phyloP scores from a whole-genome alignment of 768 basidiomycete species.

The Leccinellum rugosiceps region DNA sequence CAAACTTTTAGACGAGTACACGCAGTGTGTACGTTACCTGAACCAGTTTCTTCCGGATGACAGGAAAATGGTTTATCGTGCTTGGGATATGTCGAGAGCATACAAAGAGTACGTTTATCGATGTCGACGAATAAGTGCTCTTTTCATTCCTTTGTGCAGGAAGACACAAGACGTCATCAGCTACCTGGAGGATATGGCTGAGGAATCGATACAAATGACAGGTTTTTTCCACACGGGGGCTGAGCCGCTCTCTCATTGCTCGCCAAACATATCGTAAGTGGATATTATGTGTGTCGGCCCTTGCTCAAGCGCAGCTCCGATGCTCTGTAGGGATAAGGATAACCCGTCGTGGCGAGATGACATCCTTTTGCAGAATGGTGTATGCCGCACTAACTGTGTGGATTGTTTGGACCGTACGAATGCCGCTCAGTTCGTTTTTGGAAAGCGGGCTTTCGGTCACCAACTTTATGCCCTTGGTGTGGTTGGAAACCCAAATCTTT shows the following conservation, averaged over 20 bases:
- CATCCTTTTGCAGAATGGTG: conserved; percentile 86
- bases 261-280: conserved; percentile 42
- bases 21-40: conserved; percentile 86
- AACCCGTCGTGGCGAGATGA: conserved; percentile 49
- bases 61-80: conserved; percentile 85
- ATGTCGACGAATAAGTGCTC: neutral
- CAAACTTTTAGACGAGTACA: conserved; percentile 87
- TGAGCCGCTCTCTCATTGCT: conserved; percentile 73
- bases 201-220: conserved; percentile 88
- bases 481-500: conserved; percentile 77
- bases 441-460: conserved; percentile 90
- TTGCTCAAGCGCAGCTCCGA: neutral
- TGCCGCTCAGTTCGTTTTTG: conserved; percentile 95
- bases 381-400: conserved; percentile 93
- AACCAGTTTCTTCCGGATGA: conserved; percentile 91
- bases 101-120: conserved; percentile 76
- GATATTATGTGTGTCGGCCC: neutral
- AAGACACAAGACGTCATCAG: conserved; percentile 96
- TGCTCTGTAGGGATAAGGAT: conserved; percentile 28
- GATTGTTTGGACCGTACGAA: conserved; percentile 97
- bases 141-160: conserved; percentile 37
- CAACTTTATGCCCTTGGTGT: conserved; percentile 94
- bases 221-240: conserved; percentile 94
- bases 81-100: conserved; percentile 96
- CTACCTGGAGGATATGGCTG: conserved; percentile 90